Conservation (phyloP, 2,329 filamentous ascomycete species). For the Cryphonectria nitschkei region DNA sequence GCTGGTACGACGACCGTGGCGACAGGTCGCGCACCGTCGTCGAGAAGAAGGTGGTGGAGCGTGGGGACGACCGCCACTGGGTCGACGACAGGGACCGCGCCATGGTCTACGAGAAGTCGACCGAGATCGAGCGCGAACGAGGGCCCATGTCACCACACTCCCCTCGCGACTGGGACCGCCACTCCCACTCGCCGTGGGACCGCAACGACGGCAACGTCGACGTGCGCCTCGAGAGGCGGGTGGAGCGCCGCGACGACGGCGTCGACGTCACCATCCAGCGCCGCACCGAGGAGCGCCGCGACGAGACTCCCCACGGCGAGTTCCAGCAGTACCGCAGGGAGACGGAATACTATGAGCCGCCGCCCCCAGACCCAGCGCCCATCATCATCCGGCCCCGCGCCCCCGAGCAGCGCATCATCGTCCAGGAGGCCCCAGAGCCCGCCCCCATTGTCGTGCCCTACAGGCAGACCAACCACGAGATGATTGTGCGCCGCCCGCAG, state of each 20-base stretch:
- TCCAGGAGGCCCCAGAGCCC: conserved; percentile 59
- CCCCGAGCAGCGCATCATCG: conserved; percentile 63
- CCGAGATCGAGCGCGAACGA: conserved; percentile 46
- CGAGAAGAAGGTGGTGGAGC: conserved; percentile 40
- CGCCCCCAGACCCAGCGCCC: conserved; percentile 48
- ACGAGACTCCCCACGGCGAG: conserved; percentile 51
- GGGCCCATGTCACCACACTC: conserved; percentile 34
- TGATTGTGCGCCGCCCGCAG: conserved; percentile 37
- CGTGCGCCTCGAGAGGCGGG: conserved; percentile 46
- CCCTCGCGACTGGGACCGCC: conserved; percentile 40
- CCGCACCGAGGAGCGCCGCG: conserved; percentile 53
- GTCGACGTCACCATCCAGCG: conserved; percentile 58
- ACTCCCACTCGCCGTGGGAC: conserved; percentile 38
- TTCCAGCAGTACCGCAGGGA: conserved; percentile 64
- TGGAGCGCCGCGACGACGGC: conserved; percentile 49
- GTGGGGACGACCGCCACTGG: conserved; percentile 42
- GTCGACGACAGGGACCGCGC: conserved; percentile 38
- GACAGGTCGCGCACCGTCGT: conserved; percentile 35
- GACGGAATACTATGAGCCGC: conserved; percentile 63
- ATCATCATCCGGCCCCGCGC: conserved; percentile 61
- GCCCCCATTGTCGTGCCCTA: conserved; percentile 55
- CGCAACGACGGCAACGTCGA: conserved; percentile 47
- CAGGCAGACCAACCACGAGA: conserved; percentile 45
- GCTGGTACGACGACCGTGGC: conserved; percentile 27
- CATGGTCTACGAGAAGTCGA: conserved; percentile 49